Conservation (phyloP, 2,329 filamentous ascomycete species). For the Arthrobotrys pseudoclavata region DNA sequence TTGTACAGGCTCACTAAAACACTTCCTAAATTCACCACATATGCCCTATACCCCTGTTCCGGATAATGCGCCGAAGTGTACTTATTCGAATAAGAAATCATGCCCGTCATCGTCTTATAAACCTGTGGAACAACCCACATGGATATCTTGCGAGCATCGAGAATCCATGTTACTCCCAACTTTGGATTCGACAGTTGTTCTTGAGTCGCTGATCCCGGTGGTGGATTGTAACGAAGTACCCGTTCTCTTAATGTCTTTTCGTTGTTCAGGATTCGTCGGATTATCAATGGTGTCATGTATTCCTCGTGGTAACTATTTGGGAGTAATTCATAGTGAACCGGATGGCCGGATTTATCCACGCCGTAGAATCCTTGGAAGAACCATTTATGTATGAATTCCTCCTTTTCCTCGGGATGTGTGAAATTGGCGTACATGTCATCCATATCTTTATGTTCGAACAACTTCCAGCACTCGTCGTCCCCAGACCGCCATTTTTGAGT, state of each 20-base stretch:
- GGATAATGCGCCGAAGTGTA: conserved; percentile 57
- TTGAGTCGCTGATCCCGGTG: conserved; percentile 9
- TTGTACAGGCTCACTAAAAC: conserved; percentile 53
- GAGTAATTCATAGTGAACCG: conserved; percentile 48
- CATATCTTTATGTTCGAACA: conserved; percentile 38
- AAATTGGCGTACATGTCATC: conserved; percentile 49
- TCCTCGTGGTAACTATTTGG: conserved; percentile 48
- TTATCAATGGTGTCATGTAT: conserved; percentile 44
- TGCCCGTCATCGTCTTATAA: conserved; percentile 55
- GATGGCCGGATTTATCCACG: conserved; percentile 45
- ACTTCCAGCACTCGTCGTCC: conserved; percentile 43
- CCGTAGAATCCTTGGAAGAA: conserved; percentile 57
- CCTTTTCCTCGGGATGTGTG: conserved; percentile 30
- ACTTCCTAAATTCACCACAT: conserved; percentile 53
- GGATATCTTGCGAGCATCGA: conserved; percentile 45
- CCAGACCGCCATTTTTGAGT: conserved; percentile 49
- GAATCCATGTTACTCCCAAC: conserved; percentile 45
- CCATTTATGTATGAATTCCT: conserved; percentile 39
- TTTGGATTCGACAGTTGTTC: conserved; percentile 41
- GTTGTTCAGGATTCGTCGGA: conserved; percentile 51
- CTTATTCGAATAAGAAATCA: conserved; percentile 55
- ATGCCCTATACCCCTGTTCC: conserved; percentile 47
- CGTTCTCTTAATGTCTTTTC: conserved; percentile 50
- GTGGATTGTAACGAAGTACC: conserved; percentile 29
- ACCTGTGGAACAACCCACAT: conserved; percentile 47